Evolutionary conservation across 2,329 filamentous ascomycete genomes (phyloP).

Genomic region (Hirsutella thompsonii): DNA sequence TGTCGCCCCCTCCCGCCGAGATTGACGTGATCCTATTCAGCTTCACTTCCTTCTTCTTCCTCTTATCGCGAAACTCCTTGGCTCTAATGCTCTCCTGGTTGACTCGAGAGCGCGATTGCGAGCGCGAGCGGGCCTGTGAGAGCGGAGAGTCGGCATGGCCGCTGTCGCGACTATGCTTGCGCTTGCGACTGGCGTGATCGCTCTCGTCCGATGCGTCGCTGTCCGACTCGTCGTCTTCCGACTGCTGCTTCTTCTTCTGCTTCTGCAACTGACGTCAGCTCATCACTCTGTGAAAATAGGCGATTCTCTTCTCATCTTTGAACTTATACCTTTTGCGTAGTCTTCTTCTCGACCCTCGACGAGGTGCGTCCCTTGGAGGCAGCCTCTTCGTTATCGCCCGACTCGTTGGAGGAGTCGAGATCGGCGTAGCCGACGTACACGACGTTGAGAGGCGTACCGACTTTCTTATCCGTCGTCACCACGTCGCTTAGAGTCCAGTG

Average conservation of each 20-base stretch:
- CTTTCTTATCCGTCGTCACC: slow-evolving; percentile 11
- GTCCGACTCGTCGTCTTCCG: slow-evolving; percentile 12
- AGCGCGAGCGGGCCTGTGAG: slow-evolving; percentile 16
- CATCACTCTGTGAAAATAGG: slow-evolving; percentile 7
- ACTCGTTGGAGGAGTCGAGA: slow-evolving; percentile 28
- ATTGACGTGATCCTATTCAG: slow-evolving; percentile 51
- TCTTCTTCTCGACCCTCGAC: slow-evolving; percentile 16
- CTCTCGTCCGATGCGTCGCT: slow-evolving; percentile 13
- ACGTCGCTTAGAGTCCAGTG: slow-evolving; percentile 59
- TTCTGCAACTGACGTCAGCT: background rate
- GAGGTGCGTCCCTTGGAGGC: slow-evolving; percentile 22
- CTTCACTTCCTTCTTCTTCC: slow-evolving; percentile 54
- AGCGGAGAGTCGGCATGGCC: slow-evolving; percentile 8
- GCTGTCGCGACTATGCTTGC: slow-evolving; percentile 14
- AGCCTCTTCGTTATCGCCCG: slow-evolving; percentile 20
- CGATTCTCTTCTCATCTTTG: background rate
- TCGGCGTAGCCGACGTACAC: slow-evolving; percentile 45
- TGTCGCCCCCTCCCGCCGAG: slow-evolving; percentile 25
- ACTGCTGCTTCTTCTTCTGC: background rate
- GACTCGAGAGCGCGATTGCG: slow-evolving; percentile 16
- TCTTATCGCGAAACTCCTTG: slow-evolving; percentile 41
- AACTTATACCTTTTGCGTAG: slow-evolving; percentile 14
- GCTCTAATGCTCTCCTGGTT: slow-evolving; percentile 16
- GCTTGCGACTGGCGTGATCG: slow-evolving; percentile 10
- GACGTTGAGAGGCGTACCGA: slow-evolving; percentile 34